These are phyloP conservation scores for Prunus mongolica DNA, from an alignment of 306 rosid species.

Conservation along the genomic window DNA sequence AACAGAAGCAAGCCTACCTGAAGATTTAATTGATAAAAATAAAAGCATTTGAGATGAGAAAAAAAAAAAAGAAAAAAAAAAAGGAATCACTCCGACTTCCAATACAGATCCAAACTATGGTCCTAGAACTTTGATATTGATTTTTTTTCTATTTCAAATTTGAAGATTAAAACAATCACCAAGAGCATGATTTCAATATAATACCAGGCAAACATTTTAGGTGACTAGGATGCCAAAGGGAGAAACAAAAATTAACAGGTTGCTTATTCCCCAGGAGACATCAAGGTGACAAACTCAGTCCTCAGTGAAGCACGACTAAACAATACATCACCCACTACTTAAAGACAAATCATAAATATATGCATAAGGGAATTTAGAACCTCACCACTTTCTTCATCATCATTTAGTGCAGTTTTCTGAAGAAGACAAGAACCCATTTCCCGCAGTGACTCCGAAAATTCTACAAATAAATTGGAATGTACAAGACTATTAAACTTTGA, in stretches of 20 bases:
- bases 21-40: background rate
- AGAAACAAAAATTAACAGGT: background rate
- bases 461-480: constrained; percentile 32
- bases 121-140: background rate
- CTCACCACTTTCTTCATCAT: constrained; percentile 85
- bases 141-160: background rate
- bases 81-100: background rate
- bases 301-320: background rate
- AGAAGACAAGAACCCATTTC: constrained; percentile 94
- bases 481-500: background rate
- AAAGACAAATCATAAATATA: constrained; percentile 1
- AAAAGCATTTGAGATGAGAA: background rate
- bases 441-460: constrained; percentile 80
- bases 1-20: background rate
- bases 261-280: background rate
- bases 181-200: background rate
- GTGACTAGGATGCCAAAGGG: background rate
- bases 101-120: background rate
- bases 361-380: constrained; percentile 4
- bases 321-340: background rate
- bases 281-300: background rate
- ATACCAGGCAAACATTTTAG: background rate
- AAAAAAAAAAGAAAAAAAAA: no score
- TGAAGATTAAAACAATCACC: background rate
- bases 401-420: constrained; percentile 87